These are phyloP conservation scores for Prunus fruticosa DNA, from an alignment of 306 rosid genomes.

Conservation along the genomic window DNA sequence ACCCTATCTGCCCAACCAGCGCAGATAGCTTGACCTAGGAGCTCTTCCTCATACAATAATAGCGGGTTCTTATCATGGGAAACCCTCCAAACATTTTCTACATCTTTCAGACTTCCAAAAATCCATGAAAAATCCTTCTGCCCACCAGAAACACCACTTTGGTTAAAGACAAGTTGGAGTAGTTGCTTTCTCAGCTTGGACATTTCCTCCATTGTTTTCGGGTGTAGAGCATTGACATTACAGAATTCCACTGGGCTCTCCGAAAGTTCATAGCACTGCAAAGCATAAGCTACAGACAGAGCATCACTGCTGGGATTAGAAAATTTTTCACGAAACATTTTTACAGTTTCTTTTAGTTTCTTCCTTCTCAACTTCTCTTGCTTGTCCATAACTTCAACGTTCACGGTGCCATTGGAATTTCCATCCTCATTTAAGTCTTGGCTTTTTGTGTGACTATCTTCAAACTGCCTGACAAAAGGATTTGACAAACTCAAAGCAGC, in stretches of 20 bases:
- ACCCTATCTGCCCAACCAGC: constrained; percentile 99
- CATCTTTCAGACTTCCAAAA: constrained; percentile 61
- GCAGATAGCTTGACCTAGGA: constrained; percentile 81
- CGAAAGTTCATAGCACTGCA: constrained; percentile 77
- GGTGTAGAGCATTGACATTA: constrained; percentile 59
- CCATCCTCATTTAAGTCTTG: constrained; percentile 34
- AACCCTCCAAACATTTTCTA: constrained; percentile 60
- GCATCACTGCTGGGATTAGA: constrained; percentile 76
- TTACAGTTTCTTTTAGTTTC: constrained; percentile 63
- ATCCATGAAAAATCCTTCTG: constrained; percentile 62
- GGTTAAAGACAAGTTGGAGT: constrained; percentile 63
- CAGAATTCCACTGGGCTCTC: constrained; percentile 53
- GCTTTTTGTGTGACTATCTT: constrained; percentile 46
- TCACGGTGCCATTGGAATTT: constrained; percentile 24
- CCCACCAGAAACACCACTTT: constrained; percentile 35
- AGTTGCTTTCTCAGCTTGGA: constrained; percentile 81
- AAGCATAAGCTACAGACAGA: constrained; percentile 63
- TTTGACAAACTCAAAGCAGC: constrained; percentile 88
- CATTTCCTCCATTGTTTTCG: constrained; percentile 95
- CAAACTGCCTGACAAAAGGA: constrained; percentile 68
- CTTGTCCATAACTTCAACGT: constrained; percentile 36
- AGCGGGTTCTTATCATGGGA: constrained; percentile 60
- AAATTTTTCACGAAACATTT: constrained; percentile 57
- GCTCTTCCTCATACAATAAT: constrained; percentile 63
- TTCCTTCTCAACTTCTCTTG: constrained; percentile 53